Percentiles rank a stretch among this genome's conserved stretches.
Conservation (phyloP, 169 alveolate genomes). For the Plasmodium inui region DNA sequence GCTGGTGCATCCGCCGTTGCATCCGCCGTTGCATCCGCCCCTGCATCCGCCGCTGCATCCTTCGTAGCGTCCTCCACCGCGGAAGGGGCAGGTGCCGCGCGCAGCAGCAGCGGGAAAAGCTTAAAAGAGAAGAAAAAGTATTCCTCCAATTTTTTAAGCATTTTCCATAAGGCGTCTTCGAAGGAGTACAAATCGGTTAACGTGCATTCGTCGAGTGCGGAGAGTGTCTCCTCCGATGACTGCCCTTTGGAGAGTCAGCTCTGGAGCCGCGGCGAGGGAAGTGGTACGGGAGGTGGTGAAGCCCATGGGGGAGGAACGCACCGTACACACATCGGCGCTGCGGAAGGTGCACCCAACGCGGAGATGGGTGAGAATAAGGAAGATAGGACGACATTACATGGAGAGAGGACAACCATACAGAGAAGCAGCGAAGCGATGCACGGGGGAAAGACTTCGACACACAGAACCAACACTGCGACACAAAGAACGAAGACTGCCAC, state of each 20-base stretch:
- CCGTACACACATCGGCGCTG: background rate
- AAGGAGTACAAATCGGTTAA: conserved; percentile 42
- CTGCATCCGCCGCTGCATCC: no score
- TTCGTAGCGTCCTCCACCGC: background rate
- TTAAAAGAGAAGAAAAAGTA: conserved; percentile 20
- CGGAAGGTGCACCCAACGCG: background rate
- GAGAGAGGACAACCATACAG: background rate
- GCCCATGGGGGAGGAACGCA: background rate
- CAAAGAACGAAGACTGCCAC: background rate
- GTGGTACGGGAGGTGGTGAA: background rate
- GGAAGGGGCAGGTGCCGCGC: background rate
- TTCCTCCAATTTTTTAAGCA: conserved; percentile 34
- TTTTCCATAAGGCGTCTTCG: conserved; percentile 14
- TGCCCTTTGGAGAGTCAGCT: background rate
- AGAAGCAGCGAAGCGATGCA: background rate
- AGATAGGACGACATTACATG: background rate
- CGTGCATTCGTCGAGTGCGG: background rate
- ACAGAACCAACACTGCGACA: no score
- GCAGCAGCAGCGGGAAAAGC: background rate
- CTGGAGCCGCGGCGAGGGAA: background rate
- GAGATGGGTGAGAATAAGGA: background rate
- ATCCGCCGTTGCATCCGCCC: no score
- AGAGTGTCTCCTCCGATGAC: background rate
- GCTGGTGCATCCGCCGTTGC: no score
- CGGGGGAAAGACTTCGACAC: background rate